Evolutionary conservation across 495 filamentous ascomycete species (phyloP).

Genomic region (Penicillium riverlandense): DNA sequence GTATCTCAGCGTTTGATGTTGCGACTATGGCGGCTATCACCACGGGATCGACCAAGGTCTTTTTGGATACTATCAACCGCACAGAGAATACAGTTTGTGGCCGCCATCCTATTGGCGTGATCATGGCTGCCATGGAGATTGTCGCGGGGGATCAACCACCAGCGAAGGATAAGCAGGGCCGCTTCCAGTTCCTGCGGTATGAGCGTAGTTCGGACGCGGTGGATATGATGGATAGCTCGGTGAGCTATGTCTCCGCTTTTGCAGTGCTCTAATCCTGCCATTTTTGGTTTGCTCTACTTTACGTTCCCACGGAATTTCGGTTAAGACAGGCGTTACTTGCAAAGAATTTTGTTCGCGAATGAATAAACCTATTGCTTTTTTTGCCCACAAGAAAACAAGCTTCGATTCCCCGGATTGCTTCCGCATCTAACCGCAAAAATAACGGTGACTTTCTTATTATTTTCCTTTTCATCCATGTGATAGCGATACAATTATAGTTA

Average conservation of each 20-base stretch:
- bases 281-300: neutral
- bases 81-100: constrained; percentile 95
- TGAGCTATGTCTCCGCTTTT: constrained; percentile 71
- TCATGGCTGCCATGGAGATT: constrained; percentile 79
- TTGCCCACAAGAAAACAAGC: too few relatives aligned
- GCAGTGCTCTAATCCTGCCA: constrained; percentile 24
- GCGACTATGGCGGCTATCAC: constrained; percentile 78
- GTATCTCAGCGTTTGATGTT: constrained; percentile 74
- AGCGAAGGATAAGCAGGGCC: constrained; percentile 40
- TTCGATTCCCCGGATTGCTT: too few relatives aligned
- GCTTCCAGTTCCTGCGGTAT: constrained; percentile 83
- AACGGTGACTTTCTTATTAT: too few relatives aligned
- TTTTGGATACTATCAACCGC: constrained; percentile 56
- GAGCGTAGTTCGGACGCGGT: constrained; percentile 79
- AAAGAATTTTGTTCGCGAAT: too few relatives aligned
- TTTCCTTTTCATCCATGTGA: too few relatives aligned
- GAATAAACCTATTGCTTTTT: too few relatives aligned
- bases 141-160: constrained; percentile 21
- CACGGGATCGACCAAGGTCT: constrained; percentile 59
- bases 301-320: too few relatives aligned
- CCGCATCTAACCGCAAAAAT: too few relatives aligned
- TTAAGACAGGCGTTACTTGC: too few relatives aligned
- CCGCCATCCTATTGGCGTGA: constrained; percentile 88
- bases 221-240: constrained; percentile 70
- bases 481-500: too few relatives aligned